Percentiles rank a stretch among this genome's conserved stretches.
Conservation (phyloP, 2,329 filamentous ascomycete genomes). For the Achaetomium macrosporum region DNA sequence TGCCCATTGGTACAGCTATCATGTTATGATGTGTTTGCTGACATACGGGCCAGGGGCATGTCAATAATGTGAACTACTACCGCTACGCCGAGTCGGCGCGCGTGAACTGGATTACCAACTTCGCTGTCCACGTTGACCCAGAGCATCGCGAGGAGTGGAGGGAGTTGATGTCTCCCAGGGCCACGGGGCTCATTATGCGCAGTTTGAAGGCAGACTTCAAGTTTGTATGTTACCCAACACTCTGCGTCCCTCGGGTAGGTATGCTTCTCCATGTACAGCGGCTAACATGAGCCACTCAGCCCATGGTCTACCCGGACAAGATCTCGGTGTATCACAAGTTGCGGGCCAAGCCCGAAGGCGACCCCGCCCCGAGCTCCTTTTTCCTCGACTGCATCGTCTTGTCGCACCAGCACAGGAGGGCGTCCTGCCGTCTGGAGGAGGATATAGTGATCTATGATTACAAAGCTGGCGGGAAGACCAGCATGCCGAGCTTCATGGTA, state of each 20-base stretch:
- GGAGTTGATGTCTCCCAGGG: slow-evolving; percentile 59
- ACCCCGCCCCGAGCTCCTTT: slow-evolving; percentile 46
- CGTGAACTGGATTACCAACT: slow-evolving; percentile 70
- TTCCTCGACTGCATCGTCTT: slow-evolving; percentile 59
- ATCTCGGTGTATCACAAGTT: slow-evolving; percentile 83
- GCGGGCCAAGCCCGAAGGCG: slow-evolving; percentile 39
- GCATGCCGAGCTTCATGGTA: slow-evolving; percentile 38
- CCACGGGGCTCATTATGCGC: slow-evolving; percentile 68
- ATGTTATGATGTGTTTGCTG: neutral
- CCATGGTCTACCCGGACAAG: slow-evolving; percentile 76
- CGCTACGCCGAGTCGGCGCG: slow-evolving; percentile 77
- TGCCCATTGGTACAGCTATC: no score
- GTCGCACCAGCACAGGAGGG: slow-evolving; percentile 66
- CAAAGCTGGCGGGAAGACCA: slow-evolving; percentile 31
- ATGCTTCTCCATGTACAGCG: neutral
- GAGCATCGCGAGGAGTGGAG: slow-evolving; percentile 58
- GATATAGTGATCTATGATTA: slow-evolving; percentile 74
- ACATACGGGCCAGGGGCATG: slow-evolving; percentile 54
- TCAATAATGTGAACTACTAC: slow-evolving; percentile 82
- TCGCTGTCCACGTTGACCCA: slow-evolving; percentile 58
- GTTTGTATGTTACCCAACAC: slow-evolving; percentile 53
- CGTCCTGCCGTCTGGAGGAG: slow-evolving; percentile 69
- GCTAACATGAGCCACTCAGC: slow-evolving; percentile 44
- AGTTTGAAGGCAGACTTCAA: slow-evolving; percentile 82
- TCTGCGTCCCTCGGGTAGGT: neutral